Conservation (phyloP, 371 early-diverging fungal genomes). For the Zychaea mexicana region DNA sequence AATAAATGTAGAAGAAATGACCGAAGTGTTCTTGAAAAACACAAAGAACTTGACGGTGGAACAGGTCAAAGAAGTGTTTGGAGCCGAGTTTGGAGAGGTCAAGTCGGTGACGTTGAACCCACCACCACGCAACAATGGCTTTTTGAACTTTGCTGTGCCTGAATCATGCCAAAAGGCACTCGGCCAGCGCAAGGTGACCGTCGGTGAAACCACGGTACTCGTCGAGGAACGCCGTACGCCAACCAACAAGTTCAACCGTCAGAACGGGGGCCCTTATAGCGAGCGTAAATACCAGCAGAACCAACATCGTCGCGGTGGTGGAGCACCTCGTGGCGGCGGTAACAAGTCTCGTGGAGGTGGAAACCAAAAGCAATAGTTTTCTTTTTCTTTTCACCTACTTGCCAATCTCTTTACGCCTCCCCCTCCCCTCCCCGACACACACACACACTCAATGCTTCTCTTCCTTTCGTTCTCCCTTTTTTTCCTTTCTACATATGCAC, state of each 20-base stretch:
- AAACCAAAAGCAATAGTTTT: not conserved
- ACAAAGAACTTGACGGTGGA: constrained; percentile 32
- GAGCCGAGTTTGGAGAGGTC: constrained; percentile 37
- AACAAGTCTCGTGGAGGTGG: constrained; percentile 16
- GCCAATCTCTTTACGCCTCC: not conserved
- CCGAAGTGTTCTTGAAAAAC: constrained; percentile 43
- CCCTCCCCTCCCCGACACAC: not conserved
- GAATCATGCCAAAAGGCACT: constrained; percentile 47
- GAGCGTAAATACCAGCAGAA: constrained; percentile 18
- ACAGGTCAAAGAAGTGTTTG: constrained; percentile 36
- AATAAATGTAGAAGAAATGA: constrained; percentile 13
- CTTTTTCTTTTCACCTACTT: not conserved
- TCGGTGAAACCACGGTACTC: constrained; percentile 24
- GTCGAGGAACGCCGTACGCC: constrained; percentile 46
- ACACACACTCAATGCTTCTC: not conserved
- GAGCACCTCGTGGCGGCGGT: constrained; percentile 10
- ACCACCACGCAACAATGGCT: constrained; percentile 26
- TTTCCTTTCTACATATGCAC: too few relatives aligned
- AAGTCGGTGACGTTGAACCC: constrained; percentile 27
- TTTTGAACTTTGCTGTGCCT: constrained; percentile 36
- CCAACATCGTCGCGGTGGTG: constrained; percentile 19
- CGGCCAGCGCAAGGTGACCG: constrained; percentile 30
- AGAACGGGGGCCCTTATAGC: constrained; percentile 9
- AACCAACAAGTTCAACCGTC: constrained; percentile 9
- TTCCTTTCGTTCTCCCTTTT: too few relatives aligned